Evolutionary conservation across 768 basidiomycete species (phyloP).

Genomic region (Ramaria rubella): DNA sequence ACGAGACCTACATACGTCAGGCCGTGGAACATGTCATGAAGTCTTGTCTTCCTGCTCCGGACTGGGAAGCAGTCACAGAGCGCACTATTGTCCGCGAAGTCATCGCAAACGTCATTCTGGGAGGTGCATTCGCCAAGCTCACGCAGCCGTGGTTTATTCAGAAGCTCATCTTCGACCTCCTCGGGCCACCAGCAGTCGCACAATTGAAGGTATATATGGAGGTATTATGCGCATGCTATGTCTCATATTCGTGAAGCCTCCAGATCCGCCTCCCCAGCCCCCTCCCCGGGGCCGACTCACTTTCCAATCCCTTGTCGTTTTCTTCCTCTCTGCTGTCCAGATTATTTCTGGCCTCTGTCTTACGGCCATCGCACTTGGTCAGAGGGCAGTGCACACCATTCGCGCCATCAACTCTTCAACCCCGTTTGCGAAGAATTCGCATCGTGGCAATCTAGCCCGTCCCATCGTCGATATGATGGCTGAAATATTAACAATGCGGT

Average conservation of each 20-base stretch:
- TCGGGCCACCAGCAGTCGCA: conserved; percentile 38
- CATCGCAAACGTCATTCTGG: conserved; percentile 67
- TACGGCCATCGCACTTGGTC: conserved; percentile 42
- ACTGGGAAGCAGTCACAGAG: conserved; percentile 73
- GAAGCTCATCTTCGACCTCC: conserved; percentile 53
- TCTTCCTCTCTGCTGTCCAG: conserved; percentile 70
- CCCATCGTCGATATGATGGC: conserved; percentile 36
- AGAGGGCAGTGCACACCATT: conserved; percentile 58
- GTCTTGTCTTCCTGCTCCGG: conserved; percentile 65
- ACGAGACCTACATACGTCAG: conserved; percentile 75
- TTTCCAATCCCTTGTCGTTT: conserved; percentile 53
- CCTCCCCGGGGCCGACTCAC: conserved; percentile 24
- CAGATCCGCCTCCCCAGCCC: conserved; percentile 22
- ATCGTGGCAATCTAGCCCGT: conserved; percentile 31
- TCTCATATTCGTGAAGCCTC: conserved; percentile 19
- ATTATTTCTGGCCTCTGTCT: conserved; percentile 63
- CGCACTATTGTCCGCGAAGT: conserved; percentile 82
- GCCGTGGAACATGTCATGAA: conserved; percentile 71
- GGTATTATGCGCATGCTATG: conserved; percentile 8
- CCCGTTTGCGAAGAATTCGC: conserved; percentile 7
- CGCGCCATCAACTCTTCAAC: conserved; percentile 45
- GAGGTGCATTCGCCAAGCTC: conserved; percentile 47
- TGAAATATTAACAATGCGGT: conserved; percentile 37
- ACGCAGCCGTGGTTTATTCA: conserved; percentile 91
- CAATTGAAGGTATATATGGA: conserved; percentile 2